Evolutionary conservation across 257 asterid genomes (phyloP).

Genomic region (Solanum appendiculatum): DNA sequence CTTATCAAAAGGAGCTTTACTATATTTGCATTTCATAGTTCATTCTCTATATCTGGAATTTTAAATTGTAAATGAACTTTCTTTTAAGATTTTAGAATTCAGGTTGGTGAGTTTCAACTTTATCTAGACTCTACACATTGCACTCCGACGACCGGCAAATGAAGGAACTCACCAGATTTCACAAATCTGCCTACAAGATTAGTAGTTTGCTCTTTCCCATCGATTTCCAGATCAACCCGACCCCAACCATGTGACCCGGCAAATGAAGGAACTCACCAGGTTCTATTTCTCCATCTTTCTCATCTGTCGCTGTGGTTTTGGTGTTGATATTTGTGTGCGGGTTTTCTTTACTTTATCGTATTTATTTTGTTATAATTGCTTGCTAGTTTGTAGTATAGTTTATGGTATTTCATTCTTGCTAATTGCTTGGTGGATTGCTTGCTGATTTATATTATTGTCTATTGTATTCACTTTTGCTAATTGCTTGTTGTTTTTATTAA

Average conservation of each 20-base stretch:
- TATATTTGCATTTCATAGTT: background rate
- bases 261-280: too few species aligned
- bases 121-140: background rate
- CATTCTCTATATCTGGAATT: background rate
- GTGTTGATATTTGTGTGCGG: background rate
- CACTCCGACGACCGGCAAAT: background rate
- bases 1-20: background rate
- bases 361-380: background rate
- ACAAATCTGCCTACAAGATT: background rate
- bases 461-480: too few species aligned
- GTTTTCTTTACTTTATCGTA: background rate
- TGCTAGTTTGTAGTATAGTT: background rate
- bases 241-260: background rate
- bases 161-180: background rate
- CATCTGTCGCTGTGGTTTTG: background rate
- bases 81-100: background rate
- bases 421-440: background rate
- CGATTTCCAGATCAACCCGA: background rate
- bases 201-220: background rate
- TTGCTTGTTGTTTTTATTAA: too few species aligned
- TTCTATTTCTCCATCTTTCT: background rate
- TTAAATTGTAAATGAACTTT: background rate
- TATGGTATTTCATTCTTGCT: background rate
- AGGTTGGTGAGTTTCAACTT: background rate
- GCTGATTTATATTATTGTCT: background rate